Percentiles rank a stretch among this genome's conserved stretches.
Conservation (phyloP, 768 basidiomycete genomes). For the Boletellus sp. region DNA sequence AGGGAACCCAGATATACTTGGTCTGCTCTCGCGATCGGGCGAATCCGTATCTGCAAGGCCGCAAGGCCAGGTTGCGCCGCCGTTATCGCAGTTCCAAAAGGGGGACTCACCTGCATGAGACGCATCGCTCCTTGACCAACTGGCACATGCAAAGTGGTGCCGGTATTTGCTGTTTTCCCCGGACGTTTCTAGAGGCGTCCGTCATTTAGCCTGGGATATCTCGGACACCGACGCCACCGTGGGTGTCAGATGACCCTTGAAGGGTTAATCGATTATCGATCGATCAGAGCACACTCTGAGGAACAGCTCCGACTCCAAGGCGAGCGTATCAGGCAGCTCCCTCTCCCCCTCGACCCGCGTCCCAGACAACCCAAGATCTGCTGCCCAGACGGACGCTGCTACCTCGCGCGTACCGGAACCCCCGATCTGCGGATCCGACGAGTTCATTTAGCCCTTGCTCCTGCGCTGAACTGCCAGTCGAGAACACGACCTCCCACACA, state of each 20-base stretch:
- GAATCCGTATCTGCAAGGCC: too few species aligned
- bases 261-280: too few species aligned
- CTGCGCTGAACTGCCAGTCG: slow-evolving; percentile 12
- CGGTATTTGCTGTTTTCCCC: too few species aligned
- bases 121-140: too few species aligned
- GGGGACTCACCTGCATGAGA: too few species aligned
- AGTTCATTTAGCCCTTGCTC: slow-evolving; percentile 16
- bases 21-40: not conserved
- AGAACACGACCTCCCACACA: slow-evolving; percentile 12
- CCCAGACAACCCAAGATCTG: slow-evolving; percentile 23
- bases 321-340: not conserved
- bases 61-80: too few species aligned
- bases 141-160: too few species aligned
- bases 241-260: too few species aligned
- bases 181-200: too few species aligned
- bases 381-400: slow-evolving; percentile 4
- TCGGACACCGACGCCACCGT: too few species aligned
- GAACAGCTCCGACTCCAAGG: not conserved
- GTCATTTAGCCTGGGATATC: too few species aligned
- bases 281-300: not conserved
- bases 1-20: not conserved
- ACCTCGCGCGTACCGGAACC: not conserved
- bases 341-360: slow-evolving; percentile 6
- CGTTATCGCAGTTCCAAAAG: too few species aligned
- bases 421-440: slow-evolving; percentile 2